phyloP scores from a whole-genome alignment of 2,329 filamentous ascomycete genomes.

The Thelonectria olida region DNA sequence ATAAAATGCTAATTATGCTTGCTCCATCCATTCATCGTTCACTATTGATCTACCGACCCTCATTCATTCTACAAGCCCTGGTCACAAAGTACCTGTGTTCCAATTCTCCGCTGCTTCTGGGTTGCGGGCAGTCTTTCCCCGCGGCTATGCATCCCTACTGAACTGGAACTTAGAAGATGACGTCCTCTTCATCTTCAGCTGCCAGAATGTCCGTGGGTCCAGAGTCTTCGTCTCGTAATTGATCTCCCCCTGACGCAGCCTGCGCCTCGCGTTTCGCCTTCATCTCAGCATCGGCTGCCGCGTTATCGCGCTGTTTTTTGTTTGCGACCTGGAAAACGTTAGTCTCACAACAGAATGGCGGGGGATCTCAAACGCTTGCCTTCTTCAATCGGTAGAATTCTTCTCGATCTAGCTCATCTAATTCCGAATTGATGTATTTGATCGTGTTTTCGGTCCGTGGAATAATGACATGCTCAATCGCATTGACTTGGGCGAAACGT shows the following conservation, averaged over 20 bases:
- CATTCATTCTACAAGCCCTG: background rate
- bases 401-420: conserved; percentile 96
- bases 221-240: conserved; percentile 50
- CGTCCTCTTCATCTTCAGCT: conserved; percentile 81
- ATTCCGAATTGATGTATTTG: conserved; percentile 98
- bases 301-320: conserved; percentile 83
- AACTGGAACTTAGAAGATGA: conserved; percentile 75
- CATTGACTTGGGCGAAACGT: conserved; percentile 73
- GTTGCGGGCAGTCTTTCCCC: background rate
- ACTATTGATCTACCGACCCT: background rate
- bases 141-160: background rate
- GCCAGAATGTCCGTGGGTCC: conserved; percentile 72
- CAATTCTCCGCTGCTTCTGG: background rate
- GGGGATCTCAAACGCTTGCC: conserved; percentile 42
- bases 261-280: conserved; percentile 73
- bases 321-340: conserved; percentile 66
- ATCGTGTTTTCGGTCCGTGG: conserved; percentile 99
- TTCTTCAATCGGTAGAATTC: conserved; percentile 99
- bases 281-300: conserved; percentile 77
- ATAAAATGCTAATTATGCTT: background rate
- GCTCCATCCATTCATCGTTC: background rate
- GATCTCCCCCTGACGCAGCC: conserved; percentile 45
- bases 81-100: background rate
- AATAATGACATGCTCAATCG: conserved; percentile 97
- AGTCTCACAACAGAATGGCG: background rate